phyloP scores from a whole-genome alignment of 2,329 filamentous ascomycete species.

The Ampelomyces quisqualis region DNA sequence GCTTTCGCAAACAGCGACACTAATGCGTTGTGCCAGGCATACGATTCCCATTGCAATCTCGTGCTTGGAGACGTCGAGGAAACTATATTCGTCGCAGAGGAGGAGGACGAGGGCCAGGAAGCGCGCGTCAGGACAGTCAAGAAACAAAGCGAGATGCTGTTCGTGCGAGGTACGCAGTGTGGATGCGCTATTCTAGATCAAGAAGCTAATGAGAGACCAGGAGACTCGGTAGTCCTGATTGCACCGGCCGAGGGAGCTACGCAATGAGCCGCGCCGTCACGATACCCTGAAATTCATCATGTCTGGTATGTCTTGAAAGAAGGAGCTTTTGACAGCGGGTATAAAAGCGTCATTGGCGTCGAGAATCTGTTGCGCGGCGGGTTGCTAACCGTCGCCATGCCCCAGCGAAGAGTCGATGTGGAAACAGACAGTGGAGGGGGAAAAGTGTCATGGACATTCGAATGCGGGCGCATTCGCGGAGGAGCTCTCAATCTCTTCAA shows the following conservation, averaged over 20 bases:
- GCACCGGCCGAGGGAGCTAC: conserved; percentile 42
- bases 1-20: neutral
- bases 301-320: neutral
- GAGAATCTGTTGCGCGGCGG: too few species aligned
- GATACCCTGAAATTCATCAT: conserved; percentile 3
- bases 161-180: conserved; percentile 74
- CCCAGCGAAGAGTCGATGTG: conserved; percentile 12
- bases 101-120: conserved; percentile 77
- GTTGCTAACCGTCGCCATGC: conserved; percentile 26
- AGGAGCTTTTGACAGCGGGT: neutral
- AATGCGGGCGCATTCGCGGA: too few species aligned
- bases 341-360: neutral
- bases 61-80: conserved; percentile 96
- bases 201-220: conserved; percentile 26
- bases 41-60: conserved; percentile 97
- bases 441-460: neutral
- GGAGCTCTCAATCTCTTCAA: too few species aligned
- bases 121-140: conserved; percentile 67
- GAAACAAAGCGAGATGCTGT: conserved; percentile 98
- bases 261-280: conserved; percentile 20
- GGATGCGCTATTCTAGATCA: neutral
- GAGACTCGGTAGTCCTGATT: conserved; percentile 55
- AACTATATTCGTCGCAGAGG: conserved; percentile 91
- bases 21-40: conserved; percentile 63
- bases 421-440: neutral